Conservation (phyloP, 108 stramenopile genomes). For the Mediolabrus comicus region DNA sequence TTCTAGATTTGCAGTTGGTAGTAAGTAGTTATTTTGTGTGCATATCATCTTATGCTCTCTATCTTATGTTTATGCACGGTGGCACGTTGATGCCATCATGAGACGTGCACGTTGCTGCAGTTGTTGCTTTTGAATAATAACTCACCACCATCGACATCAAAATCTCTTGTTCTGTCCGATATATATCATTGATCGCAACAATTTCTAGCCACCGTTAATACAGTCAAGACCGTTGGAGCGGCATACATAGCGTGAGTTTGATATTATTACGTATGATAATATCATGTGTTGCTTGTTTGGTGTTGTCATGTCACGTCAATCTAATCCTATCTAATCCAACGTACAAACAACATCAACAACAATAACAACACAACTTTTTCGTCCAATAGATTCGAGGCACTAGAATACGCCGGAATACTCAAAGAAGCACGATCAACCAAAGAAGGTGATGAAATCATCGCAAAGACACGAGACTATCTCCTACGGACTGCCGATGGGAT, state of each 20-base stretch:
- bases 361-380: background rate
- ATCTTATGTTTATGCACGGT: background rate
- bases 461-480: constrained; percentile 23
- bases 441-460: constrained; percentile 8
- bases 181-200: background rate
- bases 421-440: constrained; percentile 26
- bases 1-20: constrained; percentile 19
- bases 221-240: constrained; percentile 30
- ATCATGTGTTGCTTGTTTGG: background rate
- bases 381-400: constrained; percentile 39
- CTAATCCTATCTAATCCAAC: background rate
- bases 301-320: background rate
- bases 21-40: constrained; percentile 1
- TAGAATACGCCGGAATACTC: constrained; percentile 43
- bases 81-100: background rate
- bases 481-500: constrained; percentile 32
- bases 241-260: constrained; percentile 33
- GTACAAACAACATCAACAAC: background rate
- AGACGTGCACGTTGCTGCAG: background rate
- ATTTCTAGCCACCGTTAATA: constrained; percentile 16
- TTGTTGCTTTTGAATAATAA: background rate
- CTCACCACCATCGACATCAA: background rate
- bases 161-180: background rate
- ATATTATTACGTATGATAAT: background rate
- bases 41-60: background rate